A percentile compares a stretch with the other conserved stretches of the same genome.
These are phyloP conservation scores for Exophiala mesophila DNA, from an alignment of 2,329 filamentous ascomycete genomes.

Conservation along the genomic window DNA sequence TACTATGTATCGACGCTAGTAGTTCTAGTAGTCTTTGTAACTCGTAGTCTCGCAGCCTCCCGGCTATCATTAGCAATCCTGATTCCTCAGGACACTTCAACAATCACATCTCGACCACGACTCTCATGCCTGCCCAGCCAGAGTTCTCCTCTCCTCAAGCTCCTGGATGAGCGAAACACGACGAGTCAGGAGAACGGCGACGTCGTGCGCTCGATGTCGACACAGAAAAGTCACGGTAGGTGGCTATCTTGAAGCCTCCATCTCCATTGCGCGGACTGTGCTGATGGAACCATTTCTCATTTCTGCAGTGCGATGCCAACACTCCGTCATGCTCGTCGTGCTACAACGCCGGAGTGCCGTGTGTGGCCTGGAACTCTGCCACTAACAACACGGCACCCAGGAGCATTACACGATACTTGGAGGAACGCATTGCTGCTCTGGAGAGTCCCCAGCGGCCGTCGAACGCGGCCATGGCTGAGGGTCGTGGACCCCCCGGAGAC, in stretches of 20 bases:
- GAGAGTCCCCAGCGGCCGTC: slow-evolving; percentile 4
- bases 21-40: no score
- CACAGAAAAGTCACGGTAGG: slow-evolving; percentile 8
- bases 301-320: slow-evolving; percentile 6
- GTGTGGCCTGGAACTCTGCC: slow-evolving; percentile 6
- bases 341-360: slow-evolving; percentile 6
- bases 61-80: no score
- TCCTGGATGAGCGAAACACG: no score
- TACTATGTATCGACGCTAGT: no score
- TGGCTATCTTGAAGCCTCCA: no score
- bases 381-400: slow-evolving; percentile 4
- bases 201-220: slow-evolving; percentile 7
- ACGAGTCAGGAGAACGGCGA: slow-evolving; percentile 4
- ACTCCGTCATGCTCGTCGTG: slow-evolving; percentile 7
- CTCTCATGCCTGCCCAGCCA: no score
- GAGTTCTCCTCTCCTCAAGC: no score
- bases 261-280: no score
- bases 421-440: slow-evolving; percentile 6
- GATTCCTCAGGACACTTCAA: no score
- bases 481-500: background rate
- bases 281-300: no score
- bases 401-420: slow-evolving; percentile 8
- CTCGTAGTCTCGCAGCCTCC: no score
- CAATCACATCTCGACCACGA: no score
- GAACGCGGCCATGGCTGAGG: background rate